Conservation (phyloP, 345 rosid species). For the Crucihimalaya himalaica region DNA sequence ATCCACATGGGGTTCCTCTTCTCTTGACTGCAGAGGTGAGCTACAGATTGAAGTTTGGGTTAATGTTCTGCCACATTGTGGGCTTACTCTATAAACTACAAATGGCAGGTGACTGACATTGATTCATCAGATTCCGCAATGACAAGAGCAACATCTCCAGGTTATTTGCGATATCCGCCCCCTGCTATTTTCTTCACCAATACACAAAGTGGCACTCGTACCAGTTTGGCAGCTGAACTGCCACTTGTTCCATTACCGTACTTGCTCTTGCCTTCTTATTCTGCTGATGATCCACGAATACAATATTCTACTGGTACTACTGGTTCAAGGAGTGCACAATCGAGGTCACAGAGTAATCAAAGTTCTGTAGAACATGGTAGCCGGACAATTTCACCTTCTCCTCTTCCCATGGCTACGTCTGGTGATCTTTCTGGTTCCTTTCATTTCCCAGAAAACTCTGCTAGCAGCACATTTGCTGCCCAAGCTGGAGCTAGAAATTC, state of each 20-base stretch:
- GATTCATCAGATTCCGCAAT: conserved; percentile 78
- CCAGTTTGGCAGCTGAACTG: conserved; percentile 52
- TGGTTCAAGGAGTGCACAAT: conserved; percentile 47
- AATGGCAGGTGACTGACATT: conserved; percentile 88
- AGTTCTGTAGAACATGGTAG: conserved; percentile 43
- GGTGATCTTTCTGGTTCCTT: conserved; percentile 46
- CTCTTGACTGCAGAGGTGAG: conserved; percentile 89
- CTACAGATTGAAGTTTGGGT: conserved; percentile 30
- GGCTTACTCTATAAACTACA: conserved; percentile 54
- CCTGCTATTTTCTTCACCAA: conserved; percentile 65
- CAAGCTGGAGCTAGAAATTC: conserved; percentile 47
- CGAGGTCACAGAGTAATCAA: conserved; percentile 45
- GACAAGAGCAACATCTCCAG: conserved; percentile 72
- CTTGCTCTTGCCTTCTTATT: conserved; percentile 52
- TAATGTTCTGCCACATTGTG: conserved; percentile 32
- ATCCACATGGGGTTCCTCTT: conserved; percentile 77
- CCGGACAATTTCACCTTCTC: conserved; percentile 40
- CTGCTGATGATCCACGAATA: conserved; percentile 53
- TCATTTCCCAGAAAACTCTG: conserved; percentile 37
- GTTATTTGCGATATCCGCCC: conserved; percentile 73
- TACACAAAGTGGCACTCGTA: conserved; percentile 52
- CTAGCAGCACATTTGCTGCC: conserved; percentile 36
- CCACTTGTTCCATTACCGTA: conserved; percentile 60
- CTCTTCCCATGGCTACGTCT: conserved; percentile 48
- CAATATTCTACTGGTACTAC: conserved; percentile 42